Conservation (phyloP, 2,329 filamentous ascomycete species). For the Claviceps sp. region DNA sequence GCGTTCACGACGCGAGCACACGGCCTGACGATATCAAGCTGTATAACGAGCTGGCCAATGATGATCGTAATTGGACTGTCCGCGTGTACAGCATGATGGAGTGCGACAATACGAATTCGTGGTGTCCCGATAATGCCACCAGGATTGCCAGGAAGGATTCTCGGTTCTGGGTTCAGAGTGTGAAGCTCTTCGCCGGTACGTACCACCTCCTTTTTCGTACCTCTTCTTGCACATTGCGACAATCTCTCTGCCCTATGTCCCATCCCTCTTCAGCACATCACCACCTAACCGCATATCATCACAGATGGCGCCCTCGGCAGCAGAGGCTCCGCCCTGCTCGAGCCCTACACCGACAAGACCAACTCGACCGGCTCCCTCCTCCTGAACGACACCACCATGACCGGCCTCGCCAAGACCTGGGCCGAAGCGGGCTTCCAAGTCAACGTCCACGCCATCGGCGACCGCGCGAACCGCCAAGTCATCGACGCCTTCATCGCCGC, state of each 20-base stretch:
- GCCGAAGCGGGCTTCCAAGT: slow-evolving; percentile 50
- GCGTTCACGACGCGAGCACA: slow-evolving; percentile 56
- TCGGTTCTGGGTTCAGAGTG: slow-evolving; percentile 44
- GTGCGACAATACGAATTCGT: slow-evolving; percentile 49
- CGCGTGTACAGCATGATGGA: slow-evolving; percentile 58
- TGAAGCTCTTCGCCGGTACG: slow-evolving; percentile 56
- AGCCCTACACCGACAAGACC: slow-evolving; percentile 51
- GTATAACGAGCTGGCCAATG: slow-evolving; percentile 35
- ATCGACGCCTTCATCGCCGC: slow-evolving; percentile 48
- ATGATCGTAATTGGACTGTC: slow-evolving; percentile 39
- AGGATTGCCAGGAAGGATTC: slow-evolving; percentile 31
- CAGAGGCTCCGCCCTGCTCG: slow-evolving; percentile 60
- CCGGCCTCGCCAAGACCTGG: slow-evolving; percentile 42
- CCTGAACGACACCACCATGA: slow-evolving; percentile 48
- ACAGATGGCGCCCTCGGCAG: slow-evolving; percentile 55
- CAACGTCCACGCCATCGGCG: slow-evolving; percentile 61
- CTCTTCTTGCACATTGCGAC: not conserved
- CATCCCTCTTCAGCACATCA: too few relatives aligned
- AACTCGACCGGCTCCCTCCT: slow-evolving; percentile 51
- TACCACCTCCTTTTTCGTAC: not conserved
- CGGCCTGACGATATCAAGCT: slow-evolving; percentile 39
- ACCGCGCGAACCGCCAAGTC: slow-evolving; percentile 52
- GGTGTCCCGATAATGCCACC: slow-evolving; percentile 36
- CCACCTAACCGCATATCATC: not conserved
- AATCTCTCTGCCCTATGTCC: too few relatives aligned